Conservation (phyloP, 2,329 filamentous ascomycete species). For the Hypoxylon sp. region DNA sequence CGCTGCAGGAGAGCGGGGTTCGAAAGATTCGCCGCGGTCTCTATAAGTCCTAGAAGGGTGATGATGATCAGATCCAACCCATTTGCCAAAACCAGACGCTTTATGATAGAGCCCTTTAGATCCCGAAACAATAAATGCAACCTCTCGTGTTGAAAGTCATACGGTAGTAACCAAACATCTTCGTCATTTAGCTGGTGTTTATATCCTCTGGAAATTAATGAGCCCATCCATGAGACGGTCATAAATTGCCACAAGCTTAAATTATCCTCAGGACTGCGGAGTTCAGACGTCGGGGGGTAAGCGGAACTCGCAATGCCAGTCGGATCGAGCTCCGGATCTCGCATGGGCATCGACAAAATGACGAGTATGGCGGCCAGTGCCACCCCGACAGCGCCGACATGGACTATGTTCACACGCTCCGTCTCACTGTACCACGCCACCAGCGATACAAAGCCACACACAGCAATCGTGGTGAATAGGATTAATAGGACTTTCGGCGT, state of each 20-base stretch:
- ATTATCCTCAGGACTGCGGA: slow-evolving; percentile 85
- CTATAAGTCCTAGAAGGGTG: slow-evolving; percentile 73
- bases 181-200: slow-evolving; percentile 78
- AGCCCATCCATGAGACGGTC: slow-evolving; percentile 85
- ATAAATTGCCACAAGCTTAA: slow-evolving; percentile 87
- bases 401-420: slow-evolving; percentile 52
- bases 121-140: slow-evolving; percentile 82
- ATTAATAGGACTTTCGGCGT: slow-evolving; percentile 60
- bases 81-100: slow-evolving; percentile 80
- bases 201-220: slow-evolving; percentile 77
- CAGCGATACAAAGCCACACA: slow-evolving; percentile 52
- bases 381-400: slow-evolving; percentile 57
- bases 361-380: slow-evolving; percentile 64
- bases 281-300: slow-evolving; percentile 66
- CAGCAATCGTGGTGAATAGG: slow-evolving; percentile 57
- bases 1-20: slow-evolving; percentile 80
- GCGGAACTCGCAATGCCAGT: slow-evolving; percentile 73
- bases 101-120: slow-evolving; percentile 79
- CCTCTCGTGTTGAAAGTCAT: slow-evolving; percentile 84
- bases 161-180: slow-evolving; percentile 85
- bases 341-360: slow-evolving; percentile 78
- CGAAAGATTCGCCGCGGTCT: slow-evolving; percentile 69
- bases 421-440: slow-evolving; percentile 52
- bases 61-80: slow-evolving; percentile 82
- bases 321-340: slow-evolving; percentile 69